phyloP scores from a whole-genome alignment of 345 rosid genomes.

The Linum tenue region DNA sequence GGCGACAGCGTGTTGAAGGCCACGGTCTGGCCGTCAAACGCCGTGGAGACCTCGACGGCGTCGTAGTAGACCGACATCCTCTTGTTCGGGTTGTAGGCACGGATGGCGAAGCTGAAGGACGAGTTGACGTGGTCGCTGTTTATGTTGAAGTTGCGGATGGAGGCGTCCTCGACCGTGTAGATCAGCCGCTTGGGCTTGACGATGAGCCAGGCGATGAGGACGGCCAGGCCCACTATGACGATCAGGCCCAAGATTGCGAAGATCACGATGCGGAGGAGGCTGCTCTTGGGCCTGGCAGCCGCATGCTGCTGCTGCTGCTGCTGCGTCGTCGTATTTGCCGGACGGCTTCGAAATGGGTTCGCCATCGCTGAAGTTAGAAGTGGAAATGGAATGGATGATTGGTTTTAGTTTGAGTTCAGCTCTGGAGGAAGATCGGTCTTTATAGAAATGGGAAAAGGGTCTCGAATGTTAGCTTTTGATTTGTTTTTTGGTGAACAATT shows the following conservation, averaged over 20 bases:
- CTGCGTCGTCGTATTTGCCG: not conserved
- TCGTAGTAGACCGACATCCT: constrained; percentile 56
- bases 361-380: not conserved
- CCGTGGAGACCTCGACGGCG: constrained; percentile 38
- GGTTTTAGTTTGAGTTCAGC: too few species aligned
- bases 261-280: constrained; percentile 18
- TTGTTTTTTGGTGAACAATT: too few species aligned
- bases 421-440: too few species aligned
- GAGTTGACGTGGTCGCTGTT: constrained; percentile 49
- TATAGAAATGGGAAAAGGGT: not conserved
- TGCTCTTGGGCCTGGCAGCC: constrained; percentile 1
- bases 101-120: constrained; percentile 42
- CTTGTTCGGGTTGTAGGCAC: constrained; percentile 53
- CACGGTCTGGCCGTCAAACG: constrained; percentile 45
- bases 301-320: constrained; percentile 11
- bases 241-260: constrained; percentile 30
- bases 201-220: constrained; percentile 59
- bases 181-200: constrained; percentile 48
- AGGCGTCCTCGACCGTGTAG: constrained; percentile 48
- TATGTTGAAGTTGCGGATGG: constrained; percentile 39
- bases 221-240: constrained; percentile 43
- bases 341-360: not conserved
- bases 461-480: not conserved
- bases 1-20: constrained; percentile 42
- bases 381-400: too few species aligned